Conservation (phyloP, 345 rosid genomes). For the Arabis alpina region DNA sequence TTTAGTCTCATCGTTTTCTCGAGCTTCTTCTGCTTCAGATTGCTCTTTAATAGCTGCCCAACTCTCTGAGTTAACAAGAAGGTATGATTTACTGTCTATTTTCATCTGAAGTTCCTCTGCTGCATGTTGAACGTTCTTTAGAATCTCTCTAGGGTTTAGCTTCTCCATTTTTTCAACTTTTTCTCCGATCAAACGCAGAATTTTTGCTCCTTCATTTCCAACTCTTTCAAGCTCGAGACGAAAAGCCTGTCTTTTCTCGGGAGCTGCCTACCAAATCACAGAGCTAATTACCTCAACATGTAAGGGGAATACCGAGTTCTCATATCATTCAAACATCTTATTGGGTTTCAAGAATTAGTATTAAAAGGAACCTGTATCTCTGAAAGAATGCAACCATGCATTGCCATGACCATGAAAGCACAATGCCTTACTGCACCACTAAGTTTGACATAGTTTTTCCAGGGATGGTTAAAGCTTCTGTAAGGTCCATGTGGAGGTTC, state of each 20-base stretch:
- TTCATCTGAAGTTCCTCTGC: constrained; percentile 75
- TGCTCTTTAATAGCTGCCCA: constrained; percentile 48
- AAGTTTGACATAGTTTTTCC: constrained; percentile 72
- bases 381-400: constrained; percentile 87
- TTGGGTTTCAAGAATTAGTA: background rate
- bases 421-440: constrained; percentile 90
- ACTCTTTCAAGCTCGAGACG: constrained; percentile 50
- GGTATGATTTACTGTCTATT: constrained; percentile 64
- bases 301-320: background rate
- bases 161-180: constrained; percentile 55
- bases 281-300: background rate
- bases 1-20: constrained; percentile 41
- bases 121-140: constrained; percentile 61
- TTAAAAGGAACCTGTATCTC: constrained; percentile 71
- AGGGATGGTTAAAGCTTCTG: constrained; percentile 66
- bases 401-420: constrained; percentile 90
- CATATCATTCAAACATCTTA: constrained; percentile 3
- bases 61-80: constrained; percentile 70
- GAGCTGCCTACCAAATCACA: constrained; percentile 59
- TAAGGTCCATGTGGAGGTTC: constrained; percentile 96
- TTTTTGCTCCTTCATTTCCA: constrained; percentile 54
- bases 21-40: constrained; percentile 46
- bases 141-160: constrained; percentile 53
- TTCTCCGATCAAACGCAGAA: constrained; percentile 50
- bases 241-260: constrained; percentile 71